Percentiles rank a stretch among this genome's conserved stretches.
Conservation (phyloP, 1,139 yeast species). For the Hyphopichia khmerensis region DNA sequence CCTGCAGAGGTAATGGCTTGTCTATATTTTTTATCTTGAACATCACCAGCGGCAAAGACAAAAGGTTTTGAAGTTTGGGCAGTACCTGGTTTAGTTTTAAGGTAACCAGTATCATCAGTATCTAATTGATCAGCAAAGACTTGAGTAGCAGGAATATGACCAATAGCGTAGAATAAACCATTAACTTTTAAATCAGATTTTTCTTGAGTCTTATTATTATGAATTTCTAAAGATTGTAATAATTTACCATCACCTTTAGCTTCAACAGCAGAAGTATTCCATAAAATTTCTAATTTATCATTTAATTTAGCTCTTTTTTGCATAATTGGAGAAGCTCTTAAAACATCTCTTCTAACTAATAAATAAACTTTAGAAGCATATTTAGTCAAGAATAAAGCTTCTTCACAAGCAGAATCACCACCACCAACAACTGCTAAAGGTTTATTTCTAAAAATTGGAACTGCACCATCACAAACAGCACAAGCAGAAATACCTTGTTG, state of each 20-base stretch:
- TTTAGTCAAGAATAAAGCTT: constrained; percentile 92
- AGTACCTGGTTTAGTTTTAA: constrained; percentile 85
- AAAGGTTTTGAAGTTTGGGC: constrained; percentile 86
- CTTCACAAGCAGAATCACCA: constrained; percentile 99
- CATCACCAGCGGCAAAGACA: constrained; percentile 98
- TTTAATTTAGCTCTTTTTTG: constrained; percentile 83
- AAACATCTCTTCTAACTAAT: constrained; percentile 88
- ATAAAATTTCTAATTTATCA: constrained; percentile 87
- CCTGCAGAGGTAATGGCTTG: constrained; percentile 99
- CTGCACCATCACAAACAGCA: constrained; percentile 99
- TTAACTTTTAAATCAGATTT: constrained; percentile 69
- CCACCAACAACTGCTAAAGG: constrained; percentile 98
- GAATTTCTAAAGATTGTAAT: constrained; percentile 56
- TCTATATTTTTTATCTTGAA: constrained; percentile 94
- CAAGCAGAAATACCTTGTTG: constrained; percentile 98
- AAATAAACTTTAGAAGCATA: constrained; percentile 94
- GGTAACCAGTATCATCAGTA: constrained; percentile 84
- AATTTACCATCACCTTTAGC: constrained; percentile 92
- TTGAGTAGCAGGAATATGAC: constrained; percentile 93
- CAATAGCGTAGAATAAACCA: constrained; percentile 97
- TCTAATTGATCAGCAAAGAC: constrained; percentile 73
- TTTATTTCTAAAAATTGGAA: constrained; percentile 95
- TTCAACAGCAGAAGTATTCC: constrained; percentile 81
- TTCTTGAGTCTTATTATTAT: constrained; percentile 73
- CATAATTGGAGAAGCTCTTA: constrained; percentile 96